Evolutionary conservation across 225 moss, liverwort and hornwort genomes (phyloP).

Genomic region (Marchantia paleacea): DNA sequence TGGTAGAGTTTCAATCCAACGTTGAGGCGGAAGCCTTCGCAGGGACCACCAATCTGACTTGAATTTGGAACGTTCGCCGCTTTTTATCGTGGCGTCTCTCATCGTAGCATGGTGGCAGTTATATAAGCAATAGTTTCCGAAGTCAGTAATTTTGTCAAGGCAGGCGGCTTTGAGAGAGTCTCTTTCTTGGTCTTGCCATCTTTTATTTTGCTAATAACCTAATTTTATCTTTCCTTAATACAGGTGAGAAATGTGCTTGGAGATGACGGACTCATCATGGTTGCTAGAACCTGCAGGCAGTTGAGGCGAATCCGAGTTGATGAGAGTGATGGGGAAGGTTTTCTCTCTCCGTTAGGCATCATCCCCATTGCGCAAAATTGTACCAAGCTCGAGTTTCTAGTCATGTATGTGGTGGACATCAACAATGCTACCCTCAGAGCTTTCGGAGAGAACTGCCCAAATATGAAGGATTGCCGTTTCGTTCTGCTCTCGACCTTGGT

Average conservation of each 20-base stretch:
- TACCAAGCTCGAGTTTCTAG: slow-evolving; percentile 57
- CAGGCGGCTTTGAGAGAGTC: neutral
- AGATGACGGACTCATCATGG: slow-evolving; percentile 63
- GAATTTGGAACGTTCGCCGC: no score
- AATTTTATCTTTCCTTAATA: neutral
- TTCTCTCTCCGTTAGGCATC: slow-evolving; percentile 58
- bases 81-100: no score
- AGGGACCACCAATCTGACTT: no score
- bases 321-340: slow-evolving; percentile 57
- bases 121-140: neutral
- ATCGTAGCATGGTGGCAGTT: no score
- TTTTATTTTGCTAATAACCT: neutral
- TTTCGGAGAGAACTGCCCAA: slow-evolving; percentile 60
- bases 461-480: slow-evolving; percentile 67
- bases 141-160: neutral
- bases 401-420: slow-evolving; percentile 59
- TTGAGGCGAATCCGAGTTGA: slow-evolving; percentile 71
- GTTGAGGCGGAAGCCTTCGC: no score
- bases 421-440: slow-evolving; percentile 63
- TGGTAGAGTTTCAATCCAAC: no score
- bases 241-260: slow-evolving; percentile 71
- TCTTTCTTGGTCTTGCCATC: neutral
- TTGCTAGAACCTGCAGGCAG: slow-evolving; percentile 59
- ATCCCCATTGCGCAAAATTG: slow-evolving; percentile 73
- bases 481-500: slow-evolving; percentile 40